These are phyloP conservation scores for Yamadazyma kanchanaburiensis DNA, from an alignment of 1,139 yeast species.

Conservation along the genomic window DNA sequence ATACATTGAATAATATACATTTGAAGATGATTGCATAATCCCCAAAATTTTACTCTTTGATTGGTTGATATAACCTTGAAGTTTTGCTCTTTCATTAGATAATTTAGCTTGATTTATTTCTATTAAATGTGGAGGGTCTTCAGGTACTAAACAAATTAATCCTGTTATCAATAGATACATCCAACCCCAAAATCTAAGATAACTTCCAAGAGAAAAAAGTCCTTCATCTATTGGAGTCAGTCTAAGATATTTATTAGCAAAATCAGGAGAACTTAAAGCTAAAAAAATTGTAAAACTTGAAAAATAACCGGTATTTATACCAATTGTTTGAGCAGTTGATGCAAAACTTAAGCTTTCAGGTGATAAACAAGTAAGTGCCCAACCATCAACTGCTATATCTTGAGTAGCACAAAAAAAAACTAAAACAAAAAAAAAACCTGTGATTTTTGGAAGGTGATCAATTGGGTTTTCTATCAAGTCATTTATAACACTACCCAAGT, in stretches of 20 bases:
- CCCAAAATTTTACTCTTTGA: slow-evolving; percentile 18
- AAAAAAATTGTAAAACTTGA: slow-evolving; percentile 85
- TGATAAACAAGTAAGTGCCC: slow-evolving; percentile 90
- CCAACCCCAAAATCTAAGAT: slow-evolving; percentile 76
- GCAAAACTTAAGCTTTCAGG: slow-evolving; percentile 85
- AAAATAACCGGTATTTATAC: slow-evolving; percentile 91
- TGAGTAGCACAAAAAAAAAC: slow-evolving; percentile 95
- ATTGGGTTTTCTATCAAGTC: slow-evolving; percentile 54
- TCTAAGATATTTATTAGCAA: slow-evolving; percentile 82
- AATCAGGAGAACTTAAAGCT: slow-evolving; percentile 88
- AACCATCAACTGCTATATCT: slow-evolving; percentile 98
- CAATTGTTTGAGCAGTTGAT: slow-evolving; percentile 95
- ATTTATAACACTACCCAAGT: slow-evolving; percentile 61
- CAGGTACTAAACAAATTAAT: slow-evolving; percentile 58
- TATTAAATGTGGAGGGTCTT: slow-evolving; percentile 56
- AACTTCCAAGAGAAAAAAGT: slow-evolving; percentile 67
- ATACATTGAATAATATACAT: slow-evolving; percentile 75
- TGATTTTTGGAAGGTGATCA: slow-evolving; percentile 51
- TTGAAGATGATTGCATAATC: slow-evolving; percentile 23
- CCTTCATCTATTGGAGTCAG: slow-evolving; percentile 60
- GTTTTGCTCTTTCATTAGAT: slow-evolving; percentile 29
- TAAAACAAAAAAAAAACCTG: slow-evolving; percentile 65
- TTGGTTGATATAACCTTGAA: slow-evolving; percentile 16
- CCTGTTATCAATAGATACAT: slow-evolving; percentile 67
- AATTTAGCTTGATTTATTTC: slow-evolving; percentile 37